Base-by-base conservation (phyloP, 192 early-diverging fungal species). In the Paraglomus brasilianum region DNA sequence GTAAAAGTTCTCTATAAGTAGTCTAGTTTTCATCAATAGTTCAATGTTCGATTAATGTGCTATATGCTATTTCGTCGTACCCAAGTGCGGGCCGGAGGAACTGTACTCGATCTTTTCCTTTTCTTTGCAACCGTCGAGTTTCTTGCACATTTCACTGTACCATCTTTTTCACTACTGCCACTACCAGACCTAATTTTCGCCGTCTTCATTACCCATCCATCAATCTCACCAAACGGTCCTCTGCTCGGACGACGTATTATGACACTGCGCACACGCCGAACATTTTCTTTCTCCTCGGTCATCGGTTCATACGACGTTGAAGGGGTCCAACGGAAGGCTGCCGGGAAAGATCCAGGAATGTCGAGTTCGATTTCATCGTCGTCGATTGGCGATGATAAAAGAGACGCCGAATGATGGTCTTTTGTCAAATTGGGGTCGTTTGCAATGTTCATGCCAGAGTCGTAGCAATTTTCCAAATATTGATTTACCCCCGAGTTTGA, bases 171-270 rank as follows among this genome's bases (percentile, higher is more conserved):
- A 21, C 17, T 68, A 4, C 7, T 40, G 10, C 40, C 56, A 21
- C 13, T 55, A 14, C 17, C 14, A 56, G 66, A 56, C 56, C 40
- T 24, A 51, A 68, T 42, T 56, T 68, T 68, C 40, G 40, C 51
- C 6, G 66, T 68, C 44, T 68, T 48, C 51, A 45, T 68, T 5
- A 68, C 39, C 66, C 51, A 68, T 8, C 21, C 50, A 43, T 30
- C 66, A 68, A 50, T 68, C 52, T 53, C 66, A 68, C 66, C 66
- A 55, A 68, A 68, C 14, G 43, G 52, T 30, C 66, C 66, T 44
- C 66, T 50, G 24, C 38, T 68, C 30, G 66, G 66, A 30, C 41
- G n/a, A 14, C 51, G 66, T 14, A 68, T 50, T 52, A 68, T 44
- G 21, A 68, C 66, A 45, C 66, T 56, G 21, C 21, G 48, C 1